These are phyloP conservation scores for Sporobolomyces roseus DNA, from an alignment of 768 basidiomycete species.

Conservation along the genomic window DNA sequence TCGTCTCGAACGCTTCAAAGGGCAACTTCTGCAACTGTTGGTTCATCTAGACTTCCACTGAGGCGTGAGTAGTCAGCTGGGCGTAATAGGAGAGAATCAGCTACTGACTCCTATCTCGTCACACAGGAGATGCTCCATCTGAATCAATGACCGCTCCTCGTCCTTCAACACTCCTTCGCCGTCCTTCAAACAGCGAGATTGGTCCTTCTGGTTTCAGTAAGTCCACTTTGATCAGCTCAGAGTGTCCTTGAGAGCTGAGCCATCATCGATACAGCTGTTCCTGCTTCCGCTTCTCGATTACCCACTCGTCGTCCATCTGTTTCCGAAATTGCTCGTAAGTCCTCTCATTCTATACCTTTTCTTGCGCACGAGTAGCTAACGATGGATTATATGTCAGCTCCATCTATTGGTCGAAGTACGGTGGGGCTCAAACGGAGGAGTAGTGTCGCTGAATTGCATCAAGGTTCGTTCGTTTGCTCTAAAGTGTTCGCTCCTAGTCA, in stretches of 20 bases:
- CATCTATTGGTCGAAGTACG: neutral
- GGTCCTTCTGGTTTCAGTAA: neutral
- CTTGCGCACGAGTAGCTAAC: too few species aligned
- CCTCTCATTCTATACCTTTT: neutral
- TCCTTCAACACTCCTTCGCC: neutral
- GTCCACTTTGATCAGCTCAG: neutral
- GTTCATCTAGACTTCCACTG: constrained; percentile 33
- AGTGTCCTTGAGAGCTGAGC: neutral
- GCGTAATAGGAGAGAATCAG: neutral
- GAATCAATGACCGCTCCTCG: constrained; percentile 35
- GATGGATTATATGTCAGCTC: neutral
- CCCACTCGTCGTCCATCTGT: constrained; percentile 23
- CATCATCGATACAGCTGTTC: neutral
- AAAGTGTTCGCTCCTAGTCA: too few species aligned
- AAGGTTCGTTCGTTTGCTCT: neutral
- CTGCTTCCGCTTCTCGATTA: constrained; percentile 14
- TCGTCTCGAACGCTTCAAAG: constrained; percentile 20
- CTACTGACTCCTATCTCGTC: neutral
- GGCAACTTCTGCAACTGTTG: constrained; percentile 14
- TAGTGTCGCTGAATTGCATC: constrained; percentile 27
- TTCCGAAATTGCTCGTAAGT: constrained; percentile 13
- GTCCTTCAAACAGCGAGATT: too few species aligned
- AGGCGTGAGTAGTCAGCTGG: constrained; percentile 7
- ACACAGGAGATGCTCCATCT: neutral
- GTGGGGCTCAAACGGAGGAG: constrained; percentile 19